Evolutionary conservation across 306 rosid genomes (phyloP), one percentile per base, ranked within the genome.

Genomic region (Canavalia ensiformis): DNA sequence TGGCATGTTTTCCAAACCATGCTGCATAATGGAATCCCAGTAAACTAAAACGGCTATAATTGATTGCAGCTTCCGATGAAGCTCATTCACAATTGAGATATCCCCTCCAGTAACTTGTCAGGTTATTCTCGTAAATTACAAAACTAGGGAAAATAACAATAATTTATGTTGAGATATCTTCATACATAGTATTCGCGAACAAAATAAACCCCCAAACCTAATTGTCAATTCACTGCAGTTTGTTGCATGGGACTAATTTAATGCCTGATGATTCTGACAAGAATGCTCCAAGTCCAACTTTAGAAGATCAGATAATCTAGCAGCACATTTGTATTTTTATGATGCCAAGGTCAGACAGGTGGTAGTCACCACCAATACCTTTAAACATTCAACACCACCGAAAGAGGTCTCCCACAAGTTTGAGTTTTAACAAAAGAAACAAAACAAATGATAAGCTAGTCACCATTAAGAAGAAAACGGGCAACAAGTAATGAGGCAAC

Each of bases 371-470:
- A 72, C 64, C 34, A 67, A 82, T 66, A 28, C 62, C 41, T 74
- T 30, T 28, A 62, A 69, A 59, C 37, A 39, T 44, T 56, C 54
- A 64, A 57, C 9, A 30, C 72, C 72, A 71, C 51, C 37, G 28
- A 10, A 47, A 50, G 62, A 51, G 45, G 66, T 58, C 66, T 57
- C 42, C 59, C 75, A 76, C 30, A 63, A 69, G 28, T 18, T 18
- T 67, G 7, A 60, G 83, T 83, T 71, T 18, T 67, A 47, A 72
- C 73, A 57, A 71, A 80, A 72, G 50, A 71, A 13, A 57, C 29
- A 2, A 76, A 71, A 66, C 41, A 72, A 67, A 65, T 73, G 41
- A 76, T 44, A 76, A 12, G 81, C 84, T 29, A 82, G 75, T 70
- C 69, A 73, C 60, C 75, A 58, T 66, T 49, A 11, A 63, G 52